Evolutionary conservation across 2,329 filamentous ascomycete genomes (phyloP), one percentile per base, ranked within the genome.

Genomic region (Chaetomium olivaceum): DNA sequence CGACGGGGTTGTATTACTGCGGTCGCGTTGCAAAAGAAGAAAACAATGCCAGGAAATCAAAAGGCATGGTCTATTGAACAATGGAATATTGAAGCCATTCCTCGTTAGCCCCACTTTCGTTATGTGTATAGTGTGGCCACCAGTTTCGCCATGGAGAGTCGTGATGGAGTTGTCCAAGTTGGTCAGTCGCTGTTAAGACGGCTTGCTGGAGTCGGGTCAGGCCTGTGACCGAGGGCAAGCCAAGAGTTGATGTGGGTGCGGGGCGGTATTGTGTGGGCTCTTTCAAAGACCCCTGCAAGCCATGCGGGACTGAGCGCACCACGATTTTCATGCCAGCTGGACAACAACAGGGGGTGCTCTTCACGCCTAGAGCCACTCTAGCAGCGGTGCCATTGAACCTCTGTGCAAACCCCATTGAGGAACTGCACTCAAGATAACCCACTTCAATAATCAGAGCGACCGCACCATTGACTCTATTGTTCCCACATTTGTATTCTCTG

Each of bases 301-400:
- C 54, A 31, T 61, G 23, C 25, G 29, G 29, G 27, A 36, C 62
- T 52, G 55, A 16, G 56, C 63, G 67, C 66, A 69, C 69, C 68
- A 69, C 64, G 66, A 66, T 60, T 68, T 72, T 70, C 66, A 66
- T 68, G 70, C 67, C 70, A 72, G 70, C 61, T 72, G 65, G 70
- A 72, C 70, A 65, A 62, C 58, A 59, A 70, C 68, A 68, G 67
- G 70, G 68, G 63, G 61, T 51, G 21, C 56, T 57, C 62, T 57
- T 64, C 58, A 56, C 63, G 55, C 52, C 67, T 46, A 55, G 61
- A 39, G 36, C 60, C 57, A 48, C 31, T 50, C 23, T 31, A 19
- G 21, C 29, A 51, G 50, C 61, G 52, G 50, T 36, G n/a, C 54
- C 25, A 56, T 29, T 29, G 21, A 58, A 58, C 9, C 59, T 48